phyloP scores from a whole-genome alignment of 1,139 yeast species.

The Nadsonia starkeyi-henricii region DNA sequence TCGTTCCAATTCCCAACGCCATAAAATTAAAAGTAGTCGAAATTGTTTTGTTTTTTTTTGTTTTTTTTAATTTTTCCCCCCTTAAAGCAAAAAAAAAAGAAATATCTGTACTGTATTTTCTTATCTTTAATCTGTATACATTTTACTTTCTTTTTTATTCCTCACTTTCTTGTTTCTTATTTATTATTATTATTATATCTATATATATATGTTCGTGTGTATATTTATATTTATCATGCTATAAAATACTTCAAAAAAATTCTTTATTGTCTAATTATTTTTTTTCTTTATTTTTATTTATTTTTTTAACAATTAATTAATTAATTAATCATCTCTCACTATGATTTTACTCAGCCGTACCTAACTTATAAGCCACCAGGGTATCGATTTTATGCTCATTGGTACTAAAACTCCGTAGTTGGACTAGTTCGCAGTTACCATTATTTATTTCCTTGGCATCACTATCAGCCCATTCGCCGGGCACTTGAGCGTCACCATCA shows the following conservation, averaged over 20 bases:
- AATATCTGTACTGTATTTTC: background rate
- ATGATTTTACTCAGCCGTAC: conserved; percentile 7
- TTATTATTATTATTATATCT: background rate
- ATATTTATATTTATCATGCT: background rate
- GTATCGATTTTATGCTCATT: conserved; percentile 62
- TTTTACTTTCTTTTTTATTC: background rate
- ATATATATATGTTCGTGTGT: too few relatives aligned
- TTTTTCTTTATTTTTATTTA: too few relatives aligned
- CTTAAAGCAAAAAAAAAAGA: too few relatives aligned
- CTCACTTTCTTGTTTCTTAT: background rate
- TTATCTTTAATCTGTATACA: conserved; percentile 1
- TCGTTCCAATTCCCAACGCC: background rate
- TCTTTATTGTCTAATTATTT: too few relatives aligned
- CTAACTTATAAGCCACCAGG: conserved; percentile 50
- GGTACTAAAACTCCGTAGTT: conserved; percentile 57
- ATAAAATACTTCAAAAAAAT: background rate
- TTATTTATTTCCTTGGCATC: conserved; percentile 46
- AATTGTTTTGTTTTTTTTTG: background rate
- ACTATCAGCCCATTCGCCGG: conserved; percentile 79
- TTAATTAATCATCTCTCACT: too few relatives aligned
- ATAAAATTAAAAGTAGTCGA: background rate
- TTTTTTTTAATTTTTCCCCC: too few relatives aligned
- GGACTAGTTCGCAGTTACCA: conserved; percentile 42
- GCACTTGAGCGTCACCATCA: conserved; percentile 56
- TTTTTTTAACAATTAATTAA: too few relatives aligned